These are phyloP conservation scores for Curvularia verruculosa DNA, from an alignment of 2,329 filamentous ascomycete species.

Conservation along the genomic window DNA sequence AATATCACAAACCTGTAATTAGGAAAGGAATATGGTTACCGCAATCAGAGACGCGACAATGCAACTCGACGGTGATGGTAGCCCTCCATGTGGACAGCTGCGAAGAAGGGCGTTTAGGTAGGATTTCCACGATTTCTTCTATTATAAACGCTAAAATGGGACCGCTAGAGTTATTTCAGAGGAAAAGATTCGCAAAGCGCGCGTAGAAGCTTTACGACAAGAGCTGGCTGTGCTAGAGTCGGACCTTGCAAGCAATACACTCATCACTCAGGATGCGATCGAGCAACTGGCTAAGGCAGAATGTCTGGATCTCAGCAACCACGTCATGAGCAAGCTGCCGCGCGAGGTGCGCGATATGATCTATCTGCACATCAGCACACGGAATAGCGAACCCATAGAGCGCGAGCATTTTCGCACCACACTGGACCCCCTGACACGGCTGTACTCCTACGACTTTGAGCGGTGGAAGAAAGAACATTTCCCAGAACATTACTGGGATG, in stretches of 20 bases:
- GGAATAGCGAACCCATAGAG: constrained; percentile 17
- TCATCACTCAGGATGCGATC: constrained; percentile 10
- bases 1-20: not conserved
- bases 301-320: constrained; percentile 17
- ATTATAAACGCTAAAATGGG: not conserved
- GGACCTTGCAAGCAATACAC: constrained; percentile 9
- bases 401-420: constrained; percentile 31
- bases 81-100: not conserved
- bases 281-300: constrained; percentile 23
- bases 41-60: not conserved
- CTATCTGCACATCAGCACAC: constrained; percentile 21
- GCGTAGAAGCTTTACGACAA: constrained; percentile 8
- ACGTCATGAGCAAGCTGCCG: constrained; percentile 16
- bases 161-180: constrained; percentile 5
- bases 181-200: constrained; percentile 10
- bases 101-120: constrained; percentile 6
- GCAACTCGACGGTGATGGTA: not conserved
- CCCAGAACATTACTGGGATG: constrained; percentile 26
- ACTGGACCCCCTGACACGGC: constrained; percentile 21
- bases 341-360: constrained; percentile 31
- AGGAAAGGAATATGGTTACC: not conserved
- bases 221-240: constrained; percentile 15
- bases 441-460: constrained; percentile 23
- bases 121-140: not conserved
- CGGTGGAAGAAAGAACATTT: constrained; percentile 28